Base-by-base conservation (phyloP, 345 rosid species). In the Anastatica hierochuntica region DNA sequence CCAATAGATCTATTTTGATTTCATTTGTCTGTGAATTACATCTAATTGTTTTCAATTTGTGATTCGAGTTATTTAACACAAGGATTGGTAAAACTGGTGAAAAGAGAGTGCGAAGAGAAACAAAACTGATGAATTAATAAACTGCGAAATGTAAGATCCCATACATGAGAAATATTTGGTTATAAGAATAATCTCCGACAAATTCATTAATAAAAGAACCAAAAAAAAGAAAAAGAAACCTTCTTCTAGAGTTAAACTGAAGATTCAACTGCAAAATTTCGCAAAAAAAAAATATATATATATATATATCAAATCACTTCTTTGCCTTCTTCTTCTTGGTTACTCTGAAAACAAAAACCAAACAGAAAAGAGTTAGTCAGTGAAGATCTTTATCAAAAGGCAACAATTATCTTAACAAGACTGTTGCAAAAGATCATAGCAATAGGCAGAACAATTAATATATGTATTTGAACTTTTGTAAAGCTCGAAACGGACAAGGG, bases 251-350 rank as follows among this genome's bases (percentile, higher is more conserved):
- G 4, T 16, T 17, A n/a, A 58, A 50, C 53, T 63, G 37, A 74
- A 43, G 55, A 44, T 21, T 20, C 19, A 48, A 20, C 24, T 1
- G 26, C 47, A 17, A 13, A 14, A 45, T 2, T 7, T 16, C n/a
- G 12, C 56, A 37, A 3, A n/a, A 16, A 10, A 10, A 37, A n/a
- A n/a, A n/a, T n/a, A n/a, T n/a, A n/a, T n/a, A n/a, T n/a, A n/a
- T n/a, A n/a, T n/a, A n/a, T n/a, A n/a, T 39, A n/a, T 8, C 15
- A 11, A 26, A 43, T 72, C 67, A 76, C 71, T 76, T 73, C 75
- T 63, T 73, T 12, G 64, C 16, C 55, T 72, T 76, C 71, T 72
- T 76, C 71, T 70, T 69, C 52, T 58, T 49, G 30, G 65, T 66
- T 41, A 60, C 69, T 60, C 77, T 76, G 53, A 38, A 65, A 8